Percentiles rank a stretch among this genome's conserved stretches.
Conservation (phyloP, 164 flowering plant species). For the Dillenia turbinata region DNA sequence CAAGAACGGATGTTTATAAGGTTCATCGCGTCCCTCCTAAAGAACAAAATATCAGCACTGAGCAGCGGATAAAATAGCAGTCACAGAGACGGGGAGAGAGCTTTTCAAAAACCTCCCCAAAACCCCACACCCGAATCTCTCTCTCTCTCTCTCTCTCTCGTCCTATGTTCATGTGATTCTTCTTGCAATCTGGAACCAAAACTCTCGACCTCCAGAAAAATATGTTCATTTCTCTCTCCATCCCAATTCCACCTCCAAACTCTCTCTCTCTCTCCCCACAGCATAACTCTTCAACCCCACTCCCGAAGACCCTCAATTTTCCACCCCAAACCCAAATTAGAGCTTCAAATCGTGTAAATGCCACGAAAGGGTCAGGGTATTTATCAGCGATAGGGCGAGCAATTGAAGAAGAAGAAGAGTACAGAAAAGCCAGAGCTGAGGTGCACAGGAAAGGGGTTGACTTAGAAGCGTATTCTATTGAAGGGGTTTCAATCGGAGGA, state of each 20-base stretch:
- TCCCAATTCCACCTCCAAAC: slow-evolving; percentile 2
- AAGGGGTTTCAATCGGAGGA: slow-evolving; percentile 84
- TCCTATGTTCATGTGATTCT: too few relatives aligned
- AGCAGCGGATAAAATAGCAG: too few relatives aligned
- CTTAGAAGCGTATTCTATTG: slow-evolving; percentile 63
- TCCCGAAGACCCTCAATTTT: not conserved
- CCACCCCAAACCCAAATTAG: slow-evolving; percentile 1
- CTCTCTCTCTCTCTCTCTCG: too few relatives aligned
- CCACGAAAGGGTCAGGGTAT: slow-evolving; percentile 40
- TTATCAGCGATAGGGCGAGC: slow-evolving; percentile 59
- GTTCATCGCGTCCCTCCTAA: too few relatives aligned
- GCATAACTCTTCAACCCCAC: not conserved
- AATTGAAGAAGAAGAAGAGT: slow-evolving; percentile 83
- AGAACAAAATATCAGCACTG: too few relatives aligned
- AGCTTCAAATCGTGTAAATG: not conserved
- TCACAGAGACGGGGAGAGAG: too few relatives aligned
- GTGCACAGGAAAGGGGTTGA: slow-evolving; percentile 61
- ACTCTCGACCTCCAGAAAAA: too few relatives aligned
- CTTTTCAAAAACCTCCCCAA: too few relatives aligned
- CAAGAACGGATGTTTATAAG: too few relatives aligned
- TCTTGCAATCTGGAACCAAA: too few relatives aligned
- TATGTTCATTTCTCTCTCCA: too few relatives aligned
- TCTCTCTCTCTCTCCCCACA: not conserved
- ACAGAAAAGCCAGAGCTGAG: slow-evolving; percentile 76
- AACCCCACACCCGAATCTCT: too few relatives aligned